Percentiles rank a stretch among this genome's conserved stretches.
Evolutionary conservation across 352 stramenopile species (phyloP).

Genomic region (Pythium plurisporium): DNA sequence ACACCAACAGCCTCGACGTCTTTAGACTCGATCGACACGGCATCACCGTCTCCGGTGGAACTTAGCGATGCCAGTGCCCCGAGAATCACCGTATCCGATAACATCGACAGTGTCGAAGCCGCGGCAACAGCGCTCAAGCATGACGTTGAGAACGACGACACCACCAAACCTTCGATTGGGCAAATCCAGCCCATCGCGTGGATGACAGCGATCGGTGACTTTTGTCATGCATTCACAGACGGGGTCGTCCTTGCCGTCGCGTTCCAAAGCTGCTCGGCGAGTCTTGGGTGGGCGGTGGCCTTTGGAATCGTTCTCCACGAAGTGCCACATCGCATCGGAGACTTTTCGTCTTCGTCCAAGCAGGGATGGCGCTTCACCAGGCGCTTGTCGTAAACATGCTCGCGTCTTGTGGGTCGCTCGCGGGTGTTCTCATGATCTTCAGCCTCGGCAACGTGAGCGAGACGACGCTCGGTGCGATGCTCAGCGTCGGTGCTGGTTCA

Average conservation of each 20-base stretch:
- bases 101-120: too few species aligned
- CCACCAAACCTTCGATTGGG: conserved; percentile 2
- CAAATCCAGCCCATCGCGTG: conserved; percentile 25
- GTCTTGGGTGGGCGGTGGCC: conserved; percentile 25
- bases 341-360: conserved; percentile 31
- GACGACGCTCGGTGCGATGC: conserved; percentile 26
- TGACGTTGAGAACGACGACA: background rate
- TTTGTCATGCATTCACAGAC: conserved; percentile 31
- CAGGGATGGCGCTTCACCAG: conserved; percentile 25
- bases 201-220: conserved; percentile 30
- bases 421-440: conserved; percentile 22
- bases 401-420: conserved; percentile 23
- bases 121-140: too few species aligned
- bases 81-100: too few species aligned
- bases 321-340: conserved; percentile 28
- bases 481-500: conserved; percentile 18
- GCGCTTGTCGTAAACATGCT: conserved; percentile 24
- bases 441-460: conserved; percentile 20
- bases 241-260: conserved; percentile 29
- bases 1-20: too few species aligned
- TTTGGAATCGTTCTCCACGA: conserved; percentile 31
- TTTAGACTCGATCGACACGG: too few species aligned
- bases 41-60: conserved; percentile 25
- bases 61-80: too few species aligned
- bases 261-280: conserved; percentile 28